Conservation (phyloP, 1,139 yeast genomes). For the Yamadazyma epiphylla region DNA sequence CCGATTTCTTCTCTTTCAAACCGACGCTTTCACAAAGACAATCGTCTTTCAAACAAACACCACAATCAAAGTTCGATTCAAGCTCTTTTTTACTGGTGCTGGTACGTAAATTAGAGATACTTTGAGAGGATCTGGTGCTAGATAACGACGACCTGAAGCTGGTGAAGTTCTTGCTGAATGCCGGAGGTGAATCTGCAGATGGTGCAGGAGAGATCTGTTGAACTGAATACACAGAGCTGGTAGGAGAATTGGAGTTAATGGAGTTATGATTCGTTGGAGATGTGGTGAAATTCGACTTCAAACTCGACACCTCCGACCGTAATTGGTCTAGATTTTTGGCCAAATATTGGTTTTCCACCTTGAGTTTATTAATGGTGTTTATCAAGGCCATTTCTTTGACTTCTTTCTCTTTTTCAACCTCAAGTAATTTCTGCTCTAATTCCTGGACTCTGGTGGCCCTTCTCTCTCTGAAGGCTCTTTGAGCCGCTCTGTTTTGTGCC, state of each 20-base stretch:
- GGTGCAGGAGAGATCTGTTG: conserved; percentile 56
- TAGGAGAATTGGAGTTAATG: conserved; percentile 23
- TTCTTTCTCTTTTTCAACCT: conserved; percentile 63
- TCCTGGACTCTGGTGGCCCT: conserved; percentile 62
- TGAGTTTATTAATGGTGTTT: conserved; percentile 42
- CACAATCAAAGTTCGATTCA: conserved; percentile 45
- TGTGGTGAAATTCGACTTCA: conserved; percentile 11
- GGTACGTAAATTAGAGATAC: background rate
- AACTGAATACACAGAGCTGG: conserved; percentile 32
- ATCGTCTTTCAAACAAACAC: conserved; percentile 64
- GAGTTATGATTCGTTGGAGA: conserved; percentile 10
- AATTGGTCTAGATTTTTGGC: conserved; percentile 35
- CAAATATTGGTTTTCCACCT: conserved; percentile 37
- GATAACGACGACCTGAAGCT: conserved; percentile 4
- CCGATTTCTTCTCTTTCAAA: conserved; percentile 22
- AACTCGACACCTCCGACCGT: conserved; percentile 19
- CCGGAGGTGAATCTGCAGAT: conserved; percentile 46
- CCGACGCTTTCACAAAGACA: conserved; percentile 72
- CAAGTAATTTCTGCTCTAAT: conserved; percentile 45
- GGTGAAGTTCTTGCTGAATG: background rate
- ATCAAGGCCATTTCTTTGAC: conserved; percentile 58
- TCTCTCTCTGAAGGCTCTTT: conserved; percentile 83
- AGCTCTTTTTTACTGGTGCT: conserved; percentile 1
- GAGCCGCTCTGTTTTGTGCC: conserved; percentile 95
- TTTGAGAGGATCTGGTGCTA: conserved; percentile 1